A percentile compares a stretch with the other conserved stretches of the same genome.
Conservation (phyloP, 2,329 filamentous ascomycete genomes). For the Exophiala xenobiotica region DNA sequence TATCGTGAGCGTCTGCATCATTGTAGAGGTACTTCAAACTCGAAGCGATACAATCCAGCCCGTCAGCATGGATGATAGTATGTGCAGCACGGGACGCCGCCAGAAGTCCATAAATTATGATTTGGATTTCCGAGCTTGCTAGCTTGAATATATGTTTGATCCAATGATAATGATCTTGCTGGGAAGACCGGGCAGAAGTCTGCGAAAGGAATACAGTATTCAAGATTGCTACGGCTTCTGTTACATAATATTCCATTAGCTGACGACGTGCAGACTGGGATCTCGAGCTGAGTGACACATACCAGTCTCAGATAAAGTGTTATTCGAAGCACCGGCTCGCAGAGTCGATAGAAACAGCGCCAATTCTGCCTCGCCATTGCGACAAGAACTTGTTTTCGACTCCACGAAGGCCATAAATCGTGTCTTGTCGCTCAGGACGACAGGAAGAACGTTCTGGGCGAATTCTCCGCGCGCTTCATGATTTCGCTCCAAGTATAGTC, state of each 20-base stretch:
- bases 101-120: constrained; percentile 78
- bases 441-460: constrained; percentile 28
- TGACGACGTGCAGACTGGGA: neutral
- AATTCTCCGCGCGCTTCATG: constrained; percentile 23
- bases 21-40: constrained; percentile 73
- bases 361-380: constrained; percentile 8
- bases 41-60: constrained; percentile 62
- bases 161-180: constrained; percentile 6
- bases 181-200: neutral
- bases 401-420: constrained; percentile 20
- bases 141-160: constrained; percentile 42
- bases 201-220: constrained; percentile 1
- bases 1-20: constrained; percentile 81
- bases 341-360: constrained; percentile 23
- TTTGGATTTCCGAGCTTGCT: constrained; percentile 64
- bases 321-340: constrained; percentile 23
- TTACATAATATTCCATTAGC: neutral
- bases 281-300: neutral
- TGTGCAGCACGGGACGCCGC: constrained; percentile 73
- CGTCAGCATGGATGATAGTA: constrained; percentile 64
- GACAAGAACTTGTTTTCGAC: constrained; percentile 7
- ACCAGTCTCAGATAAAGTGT: constrained; percentile 19
- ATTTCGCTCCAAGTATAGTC: constrained; percentile 23
- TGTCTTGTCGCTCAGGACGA: constrained; percentile 20
- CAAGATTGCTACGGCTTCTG: constrained; percentile 13